Evolutionary conservation across 2,329 filamentous ascomycete species (phyloP).

Genomic region (Talaromyces sp.): DNA sequence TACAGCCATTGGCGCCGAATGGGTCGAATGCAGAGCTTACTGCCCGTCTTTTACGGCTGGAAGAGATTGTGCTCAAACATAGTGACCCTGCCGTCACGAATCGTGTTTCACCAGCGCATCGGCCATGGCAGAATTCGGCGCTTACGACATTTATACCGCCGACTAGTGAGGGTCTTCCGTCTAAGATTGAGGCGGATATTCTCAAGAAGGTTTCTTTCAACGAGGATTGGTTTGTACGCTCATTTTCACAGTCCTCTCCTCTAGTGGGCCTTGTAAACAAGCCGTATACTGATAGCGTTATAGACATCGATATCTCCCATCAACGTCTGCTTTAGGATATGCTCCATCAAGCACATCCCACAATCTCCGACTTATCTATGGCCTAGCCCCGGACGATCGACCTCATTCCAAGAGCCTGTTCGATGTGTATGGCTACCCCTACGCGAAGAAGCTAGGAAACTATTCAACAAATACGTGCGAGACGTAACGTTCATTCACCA

Average conservation of each 20-base stretch:
- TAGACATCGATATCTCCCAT: slow-evolving; percentile 15
- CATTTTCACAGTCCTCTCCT: too few species aligned
- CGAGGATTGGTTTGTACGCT: slow-evolving; percentile 14
- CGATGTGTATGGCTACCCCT: slow-evolving; percentile 37
- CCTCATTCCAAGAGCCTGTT: slow-evolving; percentile 18
- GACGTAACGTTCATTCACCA: slow-evolving; percentile 38
- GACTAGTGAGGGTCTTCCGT: slow-evolving; percentile 3
- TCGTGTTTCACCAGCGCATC: neutral
- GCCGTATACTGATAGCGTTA: neutral
- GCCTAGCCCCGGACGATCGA: slow-evolving; percentile 5
- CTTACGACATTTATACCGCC: slow-evolving; percentile 8
- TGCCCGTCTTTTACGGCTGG: slow-evolving; percentile 10
- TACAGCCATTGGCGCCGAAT: neutral
- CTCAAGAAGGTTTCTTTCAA: slow-evolving; percentile 10
- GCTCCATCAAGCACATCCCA: slow-evolving; percentile 14
- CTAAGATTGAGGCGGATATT: slow-evolving; percentile 11
- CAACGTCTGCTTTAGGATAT: slow-evolving; percentile 9
- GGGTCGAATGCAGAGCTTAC: slow-evolving; percentile 7
- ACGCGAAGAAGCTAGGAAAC: slow-evolving; percentile 32
- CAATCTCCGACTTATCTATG: slow-evolving; percentile 12
- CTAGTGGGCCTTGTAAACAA: too few species aligned
- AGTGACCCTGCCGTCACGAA: neutral
- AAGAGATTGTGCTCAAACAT: slow-evolving; percentile 14
- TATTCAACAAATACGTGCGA: slow-evolving; percentile 35
- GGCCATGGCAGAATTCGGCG: slow-evolving; percentile 3